These are phyloP conservation scores for Venustampulla echinocandica DNA, from an alignment of 495 filamentous ascomycete genomes.

Conservation along the genomic window DNA sequence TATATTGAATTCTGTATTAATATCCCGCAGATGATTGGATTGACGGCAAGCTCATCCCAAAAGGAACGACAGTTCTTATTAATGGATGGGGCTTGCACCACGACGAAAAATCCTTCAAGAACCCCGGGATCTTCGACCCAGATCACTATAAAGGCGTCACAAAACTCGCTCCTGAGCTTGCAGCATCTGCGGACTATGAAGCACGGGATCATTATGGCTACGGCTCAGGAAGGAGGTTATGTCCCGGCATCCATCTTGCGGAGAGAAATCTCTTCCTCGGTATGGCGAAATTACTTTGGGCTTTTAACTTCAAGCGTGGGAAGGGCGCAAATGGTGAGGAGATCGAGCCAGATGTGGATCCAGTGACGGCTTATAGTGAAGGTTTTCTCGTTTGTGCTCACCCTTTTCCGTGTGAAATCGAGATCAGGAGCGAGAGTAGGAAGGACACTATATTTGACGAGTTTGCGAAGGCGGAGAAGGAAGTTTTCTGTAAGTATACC, in stretches of 20 bases:
- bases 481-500: too few species aligned
- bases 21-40: conserved; percentile 49
- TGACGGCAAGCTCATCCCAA: conserved; percentile 35
- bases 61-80: conserved; percentile 33
- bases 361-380: too few species aligned
- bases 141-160: conserved; percentile 27
- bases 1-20: too few species aligned
- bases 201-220: conserved; percentile 37
- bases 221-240: conserved; percentile 45
- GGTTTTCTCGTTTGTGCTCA: too few species aligned
- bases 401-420: too few species aligned
- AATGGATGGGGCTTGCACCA: conserved; percentile 35
- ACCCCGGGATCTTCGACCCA: conserved; percentile 38
- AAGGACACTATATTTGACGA: too few species aligned
- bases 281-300: conserved; percentile 39
- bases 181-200: conserved; percentile 35
- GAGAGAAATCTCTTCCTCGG: conserved; percentile 36
- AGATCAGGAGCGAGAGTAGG: too few species aligned
- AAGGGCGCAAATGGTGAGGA: too few species aligned
- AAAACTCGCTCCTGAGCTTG: conserved; percentile 32
- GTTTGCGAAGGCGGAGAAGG: too few species aligned
- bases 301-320: conserved; percentile 30
- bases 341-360: too few species aligned
- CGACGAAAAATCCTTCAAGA: conserved; percentile 26
- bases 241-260: conserved; percentile 42